Evolutionary conservation across 352 stramenopile species (phyloP), one percentile per base, ranked within the genome.

Genomic region (Globisporangium spinosum): DNA sequence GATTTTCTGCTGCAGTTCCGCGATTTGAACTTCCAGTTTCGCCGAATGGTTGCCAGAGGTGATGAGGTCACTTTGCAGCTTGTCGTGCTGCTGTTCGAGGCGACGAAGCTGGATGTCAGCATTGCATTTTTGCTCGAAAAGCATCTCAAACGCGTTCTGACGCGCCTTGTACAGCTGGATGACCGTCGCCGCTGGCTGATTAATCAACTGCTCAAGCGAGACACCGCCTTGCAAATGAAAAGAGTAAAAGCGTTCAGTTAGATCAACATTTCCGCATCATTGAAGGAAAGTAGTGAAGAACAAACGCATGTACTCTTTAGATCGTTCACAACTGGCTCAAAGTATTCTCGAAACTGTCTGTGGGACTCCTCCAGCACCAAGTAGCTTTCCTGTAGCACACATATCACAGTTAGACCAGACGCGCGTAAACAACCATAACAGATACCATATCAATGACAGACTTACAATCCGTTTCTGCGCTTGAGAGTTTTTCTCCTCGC

Each of bases 71-170:
- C 69, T 85, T 45, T 83, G 75, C 60, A 89, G 71, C 49, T 79
- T 79, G 58, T 84, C 71, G 51, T 76, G 77, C 25, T 85, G 81
- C 43, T 81, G 78, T 62, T 88, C 77, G 13, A 89, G 66, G 17
- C 77, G 73, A 6, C 67, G 72, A 20, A 79, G 68, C 62, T 89
- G 77, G 62, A 82, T 82, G 25, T 89, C 79, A 38, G 71, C 69
- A 32, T 77, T 85, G 62, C 60, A 75, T 40, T 88, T 87, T 65
- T 87, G 77, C 51, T 88, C 77, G 34, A 78, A 82, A 13, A 90
- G 65, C 40, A 84, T 79, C 38, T 90, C 82, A 22, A 86, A 86
- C 7, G 80, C 80, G 59, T 86, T 82, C 56, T 90, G 82, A 35
- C 77, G 82, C 20, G 77, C 70, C 58, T 78, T 77, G 64, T 87